phyloP scores from a whole-genome alignment of 768 basidiomycete genomes.

The Gloeophyllum trabeum region DNA sequence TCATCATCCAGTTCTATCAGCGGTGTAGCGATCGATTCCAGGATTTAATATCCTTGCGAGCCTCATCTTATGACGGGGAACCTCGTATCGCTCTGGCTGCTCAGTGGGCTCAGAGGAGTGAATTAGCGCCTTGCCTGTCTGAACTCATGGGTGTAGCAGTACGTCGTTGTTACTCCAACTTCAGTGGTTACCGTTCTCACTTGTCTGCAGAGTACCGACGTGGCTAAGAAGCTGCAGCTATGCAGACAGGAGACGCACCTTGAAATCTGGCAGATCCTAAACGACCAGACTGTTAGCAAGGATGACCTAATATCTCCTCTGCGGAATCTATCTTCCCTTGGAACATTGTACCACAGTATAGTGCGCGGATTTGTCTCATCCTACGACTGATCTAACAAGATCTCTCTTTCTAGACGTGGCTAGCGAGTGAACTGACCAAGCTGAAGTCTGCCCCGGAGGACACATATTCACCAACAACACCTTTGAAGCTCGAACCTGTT shows the following conservation, averaged over 20 bases:
- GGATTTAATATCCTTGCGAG: constrained; percentile 40
- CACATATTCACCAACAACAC: constrained; percentile 36
- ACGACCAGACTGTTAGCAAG: constrained; percentile 38
- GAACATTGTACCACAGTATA: constrained; percentile 76
- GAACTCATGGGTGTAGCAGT: constrained; percentile 51
- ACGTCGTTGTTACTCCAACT: constrained; percentile 15
- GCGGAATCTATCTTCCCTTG: constrained; percentile 64
- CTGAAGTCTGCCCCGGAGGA: constrained; percentile 58
- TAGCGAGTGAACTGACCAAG: constrained; percentile 56
- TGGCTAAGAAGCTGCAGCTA: constrained; percentile 37
- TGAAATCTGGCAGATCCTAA: constrained; percentile 52
- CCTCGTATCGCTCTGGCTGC: constrained; percentile 46
- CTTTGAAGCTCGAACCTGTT: constrained; percentile 35
- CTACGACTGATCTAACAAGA: constrained; percentile 18
- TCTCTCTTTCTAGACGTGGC: too few relatives aligned
- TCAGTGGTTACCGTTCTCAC: constrained; percentile 2
- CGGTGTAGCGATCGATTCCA: constrained; percentile 86
- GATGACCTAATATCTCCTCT: constrained; percentile 60
- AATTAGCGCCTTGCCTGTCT: constrained; percentile 62
- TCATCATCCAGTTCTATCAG: constrained; percentile 95
- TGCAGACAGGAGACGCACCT: constrained; percentile 72
- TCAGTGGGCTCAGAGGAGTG: constrained; percentile 79
- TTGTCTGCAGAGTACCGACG: constrained; percentile 25
- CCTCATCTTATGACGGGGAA: constrained; percentile 25
- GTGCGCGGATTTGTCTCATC: constrained; percentile 33